phyloP scores from a whole-genome alignment of 202 grass and related monocot genomes.

The Setaria italica region DNA sequence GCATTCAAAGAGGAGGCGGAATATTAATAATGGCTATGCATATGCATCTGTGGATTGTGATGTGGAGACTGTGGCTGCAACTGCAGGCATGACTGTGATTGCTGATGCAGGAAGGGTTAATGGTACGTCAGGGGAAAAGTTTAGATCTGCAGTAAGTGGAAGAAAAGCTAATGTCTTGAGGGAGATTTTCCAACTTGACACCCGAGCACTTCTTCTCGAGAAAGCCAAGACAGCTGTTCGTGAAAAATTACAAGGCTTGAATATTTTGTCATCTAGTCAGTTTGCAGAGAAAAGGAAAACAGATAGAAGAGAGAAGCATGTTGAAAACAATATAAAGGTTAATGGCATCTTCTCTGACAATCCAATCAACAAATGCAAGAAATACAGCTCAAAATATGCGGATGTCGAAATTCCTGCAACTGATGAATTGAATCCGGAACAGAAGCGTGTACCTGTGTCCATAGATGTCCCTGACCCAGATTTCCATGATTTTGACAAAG shows the following conservation, averaged over 20 bases:
- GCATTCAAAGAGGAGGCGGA: slow-evolving; percentile 69
- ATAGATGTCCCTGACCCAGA: slow-evolving; percentile 98
- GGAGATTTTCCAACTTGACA: slow-evolving; percentile 83
- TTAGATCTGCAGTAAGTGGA: slow-evolving; percentile 65
- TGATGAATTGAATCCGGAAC: slow-evolving; percentile 51
- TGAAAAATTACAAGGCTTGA: slow-evolving; percentile 71
- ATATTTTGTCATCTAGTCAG: slow-evolving; percentile 42
- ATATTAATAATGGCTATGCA: slow-evolving; percentile 49
- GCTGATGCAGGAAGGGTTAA: slow-evolving; percentile 63
- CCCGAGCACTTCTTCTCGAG: slow-evolving; percentile 73
- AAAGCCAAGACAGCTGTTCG: slow-evolving; percentile 62
- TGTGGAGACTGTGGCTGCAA: slow-evolving; percentile 35
- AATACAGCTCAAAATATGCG: slow-evolving; percentile 43
- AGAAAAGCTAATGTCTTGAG: slow-evolving; percentile 75
- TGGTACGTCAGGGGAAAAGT: slow-evolving; percentile 59
- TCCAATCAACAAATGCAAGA: slow-evolving; percentile 43
- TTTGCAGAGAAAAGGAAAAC: slow-evolving; percentile 42
- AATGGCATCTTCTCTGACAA: slow-evolving; percentile 50
- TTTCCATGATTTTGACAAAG: slow-evolving; percentile 97
- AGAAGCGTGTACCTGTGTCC: slow-evolving; percentile 60
- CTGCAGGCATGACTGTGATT: slow-evolving; percentile 47
- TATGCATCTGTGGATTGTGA: slow-evolving; percentile 38
- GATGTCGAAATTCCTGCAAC: slow-evolving; percentile 27
- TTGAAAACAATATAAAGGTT: slow-evolving; percentile 48
- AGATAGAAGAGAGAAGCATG: slow-evolving; percentile 50